Evolutionary conservation across 805 yeast genomes (phyloP), one percentile per base, ranked within the genome.

Genomic region (Yamadazyma takamatsuzukensis): DNA sequence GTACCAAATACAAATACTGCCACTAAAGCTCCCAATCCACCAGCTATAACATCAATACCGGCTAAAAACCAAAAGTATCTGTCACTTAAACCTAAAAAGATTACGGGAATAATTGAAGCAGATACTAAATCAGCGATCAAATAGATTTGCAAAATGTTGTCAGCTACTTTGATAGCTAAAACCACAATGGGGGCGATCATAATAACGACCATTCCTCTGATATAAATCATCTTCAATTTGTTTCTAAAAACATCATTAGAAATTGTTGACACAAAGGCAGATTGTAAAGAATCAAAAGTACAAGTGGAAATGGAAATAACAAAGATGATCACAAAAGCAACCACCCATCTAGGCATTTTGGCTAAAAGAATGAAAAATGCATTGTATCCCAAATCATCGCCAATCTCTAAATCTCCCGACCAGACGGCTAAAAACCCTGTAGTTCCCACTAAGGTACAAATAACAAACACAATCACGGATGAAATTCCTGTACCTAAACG

Each of bases 231-330:
- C 21, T 77, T 72, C 33, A 86, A 68, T 51, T 75, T 83, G 66
- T 89, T 90, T 53, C 96, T 73, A 69, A 88, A 88, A 18, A 88
- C 49, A 58, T 89, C 97, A 50, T 89, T 89, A 18, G 96, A 87
- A 33, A 89, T 76, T 1, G 95, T 77, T 6, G 96, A 85, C 1
- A 86, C 84, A 70, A 85, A 70, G 6, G 94, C 96, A 30, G 93
- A 81, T 55, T 87, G 96, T 47, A 86, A 66, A 2, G 95, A 82
- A 55, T 87, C 97, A 57, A 88, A 77, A 0, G 96, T 83, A 53
- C 95, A 88, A 0, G 95, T 85, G 5, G 95, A 84, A 40, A 89
- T 64, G 22, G 80, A 64, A 25, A 82, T 74, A 21, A 77, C 67
- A 51, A 88, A 85, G 13, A 88, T 83, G 36, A 89, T 61, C 6